Base-by-base conservation (phyloP, 306 rosid genomes). In the Leucaena leucocephala region DNA sequence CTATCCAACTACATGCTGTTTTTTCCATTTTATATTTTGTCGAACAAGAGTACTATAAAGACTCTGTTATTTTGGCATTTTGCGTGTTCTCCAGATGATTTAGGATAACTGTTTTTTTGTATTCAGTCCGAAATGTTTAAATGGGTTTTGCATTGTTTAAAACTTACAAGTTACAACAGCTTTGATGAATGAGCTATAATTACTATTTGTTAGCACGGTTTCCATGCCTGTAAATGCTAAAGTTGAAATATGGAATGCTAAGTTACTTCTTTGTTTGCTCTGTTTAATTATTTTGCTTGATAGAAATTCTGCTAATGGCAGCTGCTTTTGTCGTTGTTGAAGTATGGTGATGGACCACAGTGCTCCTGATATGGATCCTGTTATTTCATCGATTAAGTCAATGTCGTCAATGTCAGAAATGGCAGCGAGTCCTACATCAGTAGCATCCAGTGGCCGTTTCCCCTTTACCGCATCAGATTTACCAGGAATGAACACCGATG, bases 401-500 rank as follows among this genome's bases (percentile, higher is more conserved):
- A 89, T 86, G 87, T 78, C 94, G 71, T 81, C 92, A 69, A 62
- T 91, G 82, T 88, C 94, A 42, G 97, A 91, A 84, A 93, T 91
- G 85, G 87, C 92, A 50, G 78, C 86, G 67, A 91, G 94, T 76
- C 92, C 91, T 52, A 84, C 90, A 38, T 90, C 93, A 72, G 92
- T 91, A 42, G 97, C 98, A 78, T 93, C 99, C 43, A 88, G 97
- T 68, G 98, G 99, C 43, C 96, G 89, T 92, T 90, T 95, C 85
- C 97, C 99, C 63, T 95, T 93, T 84, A 86, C 93, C 14, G 91
- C 97, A 16, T 88, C 99, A 10, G 99, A 95, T 49, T 84, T 95
- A 84, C 86, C 97, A 45, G 99, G 94, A 87, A 93, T 95, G 82
- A 97, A 94, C 21, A 76, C 89, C 65, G 98, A 93, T 52, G 33